Evolutionary conservation across 2,329 filamentous ascomycete species (phyloP).

Genomic region (Podosphaera aphanis): DNA sequence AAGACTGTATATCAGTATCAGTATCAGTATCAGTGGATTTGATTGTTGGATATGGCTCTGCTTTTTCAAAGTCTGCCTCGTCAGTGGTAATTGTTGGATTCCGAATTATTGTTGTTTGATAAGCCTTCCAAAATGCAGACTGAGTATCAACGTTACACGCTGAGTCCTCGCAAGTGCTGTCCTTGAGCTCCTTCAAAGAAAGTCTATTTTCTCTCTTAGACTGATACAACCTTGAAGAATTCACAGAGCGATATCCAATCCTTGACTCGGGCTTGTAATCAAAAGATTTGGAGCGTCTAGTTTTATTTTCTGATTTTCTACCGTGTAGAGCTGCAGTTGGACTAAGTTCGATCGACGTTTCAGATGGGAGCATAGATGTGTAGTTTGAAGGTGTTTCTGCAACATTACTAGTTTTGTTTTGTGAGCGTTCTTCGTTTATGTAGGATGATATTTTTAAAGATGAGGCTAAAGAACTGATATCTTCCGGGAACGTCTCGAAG

Average conservation of each 20-base stretch:
- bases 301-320: not conserved
- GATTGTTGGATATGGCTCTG: not conserved
- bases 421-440: not conserved
- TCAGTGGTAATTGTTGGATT: not conserved
- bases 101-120: not conserved
- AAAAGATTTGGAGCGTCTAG: not conserved
- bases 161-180: not conserved
- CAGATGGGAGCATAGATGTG: not conserved
- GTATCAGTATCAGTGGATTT: conserved; percentile 4
- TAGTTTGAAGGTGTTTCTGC: not conserved
- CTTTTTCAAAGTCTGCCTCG: not conserved
- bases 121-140: not conserved
- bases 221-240: not conserved
- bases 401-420: not conserved
- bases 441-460: not conserved
- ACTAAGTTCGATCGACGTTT: not conserved
- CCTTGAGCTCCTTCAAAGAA: not conserved
- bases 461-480: not conserved
- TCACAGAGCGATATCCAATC: not conserved
- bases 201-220: not conserved
- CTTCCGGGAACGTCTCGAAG: not conserved
- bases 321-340: not conserved
- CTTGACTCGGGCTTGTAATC: not conserved
- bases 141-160: not conserved
- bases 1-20: conserved; percentile 3